phyloP scores from a whole-genome alignment of 495 filamentous ascomycete species.

The Parathielavia hyrcaniae region DNA sequence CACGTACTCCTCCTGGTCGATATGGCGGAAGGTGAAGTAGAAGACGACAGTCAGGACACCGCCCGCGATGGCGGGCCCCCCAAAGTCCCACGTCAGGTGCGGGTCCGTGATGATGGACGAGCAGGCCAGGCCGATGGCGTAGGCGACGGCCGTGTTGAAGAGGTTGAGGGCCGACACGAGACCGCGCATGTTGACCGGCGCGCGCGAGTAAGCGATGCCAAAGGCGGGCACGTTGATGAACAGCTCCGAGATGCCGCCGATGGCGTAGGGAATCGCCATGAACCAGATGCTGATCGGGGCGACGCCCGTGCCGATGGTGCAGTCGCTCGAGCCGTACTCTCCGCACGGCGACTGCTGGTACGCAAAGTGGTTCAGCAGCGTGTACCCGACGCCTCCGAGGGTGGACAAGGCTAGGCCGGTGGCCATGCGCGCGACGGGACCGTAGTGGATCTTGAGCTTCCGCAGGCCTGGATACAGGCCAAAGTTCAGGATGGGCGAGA shows the following conservation, averaged over 20 bases:
- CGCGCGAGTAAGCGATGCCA: conserved; percentile 66
- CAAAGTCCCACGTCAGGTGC: conserved; percentile 52
- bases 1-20: conserved; percentile 42
- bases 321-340: conserved; percentile 41
- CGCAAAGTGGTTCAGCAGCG: conserved; percentile 66
- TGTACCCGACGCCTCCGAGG: conserved; percentile 58
- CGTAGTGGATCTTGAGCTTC: conserved; percentile 57
- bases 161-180: conserved; percentile 62
- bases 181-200: conserved; percentile 61
- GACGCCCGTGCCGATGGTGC: conserved; percentile 39
- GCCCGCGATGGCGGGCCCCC: conserved; percentile 45
- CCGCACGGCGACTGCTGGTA: conserved; percentile 53
- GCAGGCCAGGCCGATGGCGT: conserved; percentile 53
- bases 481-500: conserved; percentile 60
- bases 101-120: conserved; percentile 58
- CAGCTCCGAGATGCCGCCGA: conserved; percentile 60
- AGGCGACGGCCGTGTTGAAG: conserved; percentile 54
- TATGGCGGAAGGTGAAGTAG: conserved; percentile 48
- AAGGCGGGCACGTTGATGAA: conserved; percentile 66
- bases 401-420: conserved; percentile 62
- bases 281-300: conserved; percentile 48
- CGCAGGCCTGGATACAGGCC: conserved; percentile 62
- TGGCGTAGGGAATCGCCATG: conserved; percentile 45
- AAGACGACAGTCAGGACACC: conserved; percentile 42
- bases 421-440: conserved; percentile 67